Conservation (phyloP, 352 stramenopile species). For the Pythium aristosporum region DNA sequence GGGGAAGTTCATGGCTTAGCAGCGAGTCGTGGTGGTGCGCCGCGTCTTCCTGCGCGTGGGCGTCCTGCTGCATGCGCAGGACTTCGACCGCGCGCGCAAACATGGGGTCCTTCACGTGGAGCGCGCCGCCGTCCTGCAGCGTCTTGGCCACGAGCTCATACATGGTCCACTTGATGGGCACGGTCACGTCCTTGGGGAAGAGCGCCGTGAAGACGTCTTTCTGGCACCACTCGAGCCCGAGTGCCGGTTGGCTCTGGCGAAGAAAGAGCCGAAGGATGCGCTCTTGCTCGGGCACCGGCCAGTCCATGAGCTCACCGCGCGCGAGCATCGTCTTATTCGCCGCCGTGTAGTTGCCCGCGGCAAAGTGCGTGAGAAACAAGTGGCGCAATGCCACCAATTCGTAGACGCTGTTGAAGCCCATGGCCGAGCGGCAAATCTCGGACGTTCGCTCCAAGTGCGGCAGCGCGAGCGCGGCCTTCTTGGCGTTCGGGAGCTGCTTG, state of each 20-base stretch:
- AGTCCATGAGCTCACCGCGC: constrained; percentile 70
- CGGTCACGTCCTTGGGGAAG: constrained; percentile 55
- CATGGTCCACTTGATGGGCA: constrained; percentile 69
- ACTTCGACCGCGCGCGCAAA: constrained; percentile 58
- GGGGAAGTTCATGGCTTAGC: constrained; percentile 65
- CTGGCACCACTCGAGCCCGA: constrained; percentile 51
- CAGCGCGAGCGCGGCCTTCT: constrained; percentile 47
- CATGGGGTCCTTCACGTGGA: constrained; percentile 56
- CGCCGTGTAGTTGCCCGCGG: constrained; percentile 51
- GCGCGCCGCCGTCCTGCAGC: constrained; percentile 39
- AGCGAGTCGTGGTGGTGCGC: constrained; percentile 36
- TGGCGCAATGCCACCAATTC: constrained; percentile 60
- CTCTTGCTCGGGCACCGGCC: constrained; percentile 67
- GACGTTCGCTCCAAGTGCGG: constrained; percentile 60
- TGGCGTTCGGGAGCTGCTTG: constrained; percentile 43
- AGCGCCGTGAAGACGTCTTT: constrained; percentile 53
- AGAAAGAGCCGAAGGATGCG: constrained; percentile 63
- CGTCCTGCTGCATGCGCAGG: constrained; percentile 62
- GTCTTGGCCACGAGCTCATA: constrained; percentile 65
- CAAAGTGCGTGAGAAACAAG: constrained; percentile 58
- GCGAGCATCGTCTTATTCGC: constrained; percentile 63
- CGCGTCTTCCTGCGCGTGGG: constrained; percentile 36
- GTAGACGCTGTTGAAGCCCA: constrained; percentile 74
- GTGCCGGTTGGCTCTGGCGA: constrained; percentile 46
- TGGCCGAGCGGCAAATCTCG: constrained; percentile 75